A percentile compares a stretch with the other conserved stretches of the same genome.
phyloP scores from a whole-genome alignment of 768 basidiomycete species.

The Terana coerulea region DNA sequence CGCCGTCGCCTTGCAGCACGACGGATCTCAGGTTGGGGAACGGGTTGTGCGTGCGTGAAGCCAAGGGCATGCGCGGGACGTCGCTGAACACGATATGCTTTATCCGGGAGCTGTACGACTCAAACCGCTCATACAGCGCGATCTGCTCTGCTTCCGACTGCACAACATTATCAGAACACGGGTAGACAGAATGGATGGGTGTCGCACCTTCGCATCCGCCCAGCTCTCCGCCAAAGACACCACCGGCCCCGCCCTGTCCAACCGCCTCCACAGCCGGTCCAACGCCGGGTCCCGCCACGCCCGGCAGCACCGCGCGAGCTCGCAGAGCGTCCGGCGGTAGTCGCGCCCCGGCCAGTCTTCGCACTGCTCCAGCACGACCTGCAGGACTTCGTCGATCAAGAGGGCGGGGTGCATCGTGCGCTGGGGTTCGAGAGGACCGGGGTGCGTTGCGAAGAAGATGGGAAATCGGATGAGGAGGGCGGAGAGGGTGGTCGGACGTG shows the following conservation, averaged over 20 bases:
- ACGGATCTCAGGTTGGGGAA: constrained; percentile 13
- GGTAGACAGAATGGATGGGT: too few relatives aligned
- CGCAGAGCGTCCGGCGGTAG: constrained; percentile 18
- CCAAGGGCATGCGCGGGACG: background rate
- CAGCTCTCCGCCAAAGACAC: constrained; percentile 5
- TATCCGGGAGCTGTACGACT: constrained; percentile 11
- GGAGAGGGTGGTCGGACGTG: background rate
- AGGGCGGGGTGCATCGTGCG: constrained; percentile 23
- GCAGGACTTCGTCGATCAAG: constrained; percentile 27
- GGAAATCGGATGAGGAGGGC: background rate
- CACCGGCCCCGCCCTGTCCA: constrained; percentile 19
- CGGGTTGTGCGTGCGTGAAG: background rate
- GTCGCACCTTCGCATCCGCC: constrained; percentile 6
- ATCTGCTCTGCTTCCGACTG: background rate
- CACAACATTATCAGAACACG: background rate
- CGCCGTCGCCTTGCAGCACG: constrained; percentile 14
- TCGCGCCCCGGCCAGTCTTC: constrained; percentile 14
- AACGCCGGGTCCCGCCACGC: constrained; percentile 26
- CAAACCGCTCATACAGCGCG: too few relatives aligned
- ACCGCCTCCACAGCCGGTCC: constrained; percentile 23
- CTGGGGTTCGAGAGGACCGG: constrained; percentile 1
- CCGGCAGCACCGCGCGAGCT: constrained; percentile 24
- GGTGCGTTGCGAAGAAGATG: background rate
- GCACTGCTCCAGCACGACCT: constrained; percentile 23
- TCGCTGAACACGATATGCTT: constrained; percentile 11